phyloP scores from a whole-genome alignment of 805 yeast genomes.

The Cyberlindnera amylophila region DNA sequence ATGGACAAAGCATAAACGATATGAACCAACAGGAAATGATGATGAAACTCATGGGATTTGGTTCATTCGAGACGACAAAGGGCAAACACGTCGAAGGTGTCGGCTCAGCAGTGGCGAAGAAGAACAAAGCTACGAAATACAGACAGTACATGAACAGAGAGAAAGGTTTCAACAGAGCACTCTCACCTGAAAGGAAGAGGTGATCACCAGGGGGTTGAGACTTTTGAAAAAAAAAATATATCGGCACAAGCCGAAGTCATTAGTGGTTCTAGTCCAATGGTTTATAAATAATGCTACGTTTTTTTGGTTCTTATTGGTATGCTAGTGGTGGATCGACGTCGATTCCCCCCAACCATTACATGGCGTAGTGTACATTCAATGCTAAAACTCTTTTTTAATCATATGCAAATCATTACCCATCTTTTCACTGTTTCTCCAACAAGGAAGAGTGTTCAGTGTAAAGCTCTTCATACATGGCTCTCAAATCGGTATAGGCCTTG shows the following conservation, averaged over 20 bases:
- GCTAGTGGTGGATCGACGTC: no score
- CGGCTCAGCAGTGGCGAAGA: slow-evolving; percentile 39
- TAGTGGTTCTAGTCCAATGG: no score
- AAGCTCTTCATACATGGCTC: slow-evolving; percentile 57
- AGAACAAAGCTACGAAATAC: slow-evolving; percentile 40
- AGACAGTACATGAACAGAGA: slow-evolving; percentile 59
- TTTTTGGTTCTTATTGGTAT: no score
- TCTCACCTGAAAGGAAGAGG: slow-evolving; percentile 41
- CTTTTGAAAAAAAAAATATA: no score
- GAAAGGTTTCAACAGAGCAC: slow-evolving; percentile 52
- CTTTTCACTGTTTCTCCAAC: slow-evolving; percentile 12
- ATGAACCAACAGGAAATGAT: slow-evolving; percentile 29
- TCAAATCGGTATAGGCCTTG: slow-evolving; percentile 54
- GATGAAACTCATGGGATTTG: slow-evolving; percentile 55
- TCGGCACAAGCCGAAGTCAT: no score
- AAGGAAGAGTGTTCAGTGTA: slow-evolving; percentile 44
- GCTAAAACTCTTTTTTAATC: neutral
- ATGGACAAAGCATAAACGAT: slow-evolving; percentile 17
- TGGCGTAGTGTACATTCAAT: no score
- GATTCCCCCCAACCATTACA: no score
- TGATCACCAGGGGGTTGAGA: neutral
- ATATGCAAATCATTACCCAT: neutral
- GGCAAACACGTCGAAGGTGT: slow-evolving; percentile 51
- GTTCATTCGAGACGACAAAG: slow-evolving; percentile 51
- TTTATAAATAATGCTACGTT: no score